Base-by-base conservation (phyloP, 1,284 basidiomycete species). In the Gomphus sp. region DNA sequence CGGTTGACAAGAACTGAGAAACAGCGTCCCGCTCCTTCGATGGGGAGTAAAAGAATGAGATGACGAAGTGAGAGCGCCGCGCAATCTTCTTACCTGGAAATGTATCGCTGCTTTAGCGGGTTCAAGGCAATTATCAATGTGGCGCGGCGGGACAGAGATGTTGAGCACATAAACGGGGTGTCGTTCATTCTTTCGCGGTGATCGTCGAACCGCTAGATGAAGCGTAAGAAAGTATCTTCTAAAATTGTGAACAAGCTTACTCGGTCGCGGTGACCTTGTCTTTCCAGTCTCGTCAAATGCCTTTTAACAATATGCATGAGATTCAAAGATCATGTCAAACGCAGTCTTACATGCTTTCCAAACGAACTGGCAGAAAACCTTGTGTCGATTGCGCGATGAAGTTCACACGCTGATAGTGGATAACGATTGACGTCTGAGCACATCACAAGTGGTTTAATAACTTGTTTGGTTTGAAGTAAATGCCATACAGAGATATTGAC, bases 151-250 rank as follows among this genome's bases (percentile, higher is more conserved):
- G 11, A 93, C 70, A 2, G 73, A 77, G 55, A 96, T 66, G 66
- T 89, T 85, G 34, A 97, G 74, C 33, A 93, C 87, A 68, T 91
- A 96, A 56, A 92, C 80, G 1, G 91, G 85, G 66, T 80, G 81
- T 68, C 83, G 84, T 66, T 92, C 90, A 18, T 74, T 67, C 71
- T 91, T 91, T 37, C 83, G 80, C 31, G 90, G 87, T 28, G 91
- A 89, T 25, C 85, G 78, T 54, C 87, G 81, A 34, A 69, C 64
- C 56, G 72, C 84, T 87, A 22, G 61, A 64, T 53, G 52, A 14
- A 60, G n/a, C 39, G 44, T 60, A 53, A 28, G 36, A 47, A 39
- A n/a, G 33, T 31, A n/a, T 62, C 18, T 56, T 52, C 31, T 14
- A 51, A 47, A 58, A 59, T 31, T 31, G 36, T 11, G 22, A n/a